phyloP scores from a whole-genome alignment of 2,329 filamentous ascomycete species.

The Apiospora sp. region DNA sequence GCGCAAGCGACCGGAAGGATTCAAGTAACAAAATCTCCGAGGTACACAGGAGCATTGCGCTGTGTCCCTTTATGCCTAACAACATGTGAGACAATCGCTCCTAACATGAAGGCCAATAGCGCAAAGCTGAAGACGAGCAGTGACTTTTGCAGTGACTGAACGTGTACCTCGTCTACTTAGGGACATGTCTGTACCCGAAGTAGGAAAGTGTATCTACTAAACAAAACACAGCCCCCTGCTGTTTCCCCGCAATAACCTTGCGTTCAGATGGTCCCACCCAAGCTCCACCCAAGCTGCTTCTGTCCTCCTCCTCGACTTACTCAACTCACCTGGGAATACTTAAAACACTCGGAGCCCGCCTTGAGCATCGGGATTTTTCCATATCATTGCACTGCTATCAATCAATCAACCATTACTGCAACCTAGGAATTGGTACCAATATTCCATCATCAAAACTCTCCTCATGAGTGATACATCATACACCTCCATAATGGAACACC shows the following conservation, averaged over 20 bases:
- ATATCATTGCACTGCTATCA: background rate
- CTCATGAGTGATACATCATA: background rate
- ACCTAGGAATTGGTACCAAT: background rate
- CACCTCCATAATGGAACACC: slow-evolving; percentile 18
- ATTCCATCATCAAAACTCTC: background rate
- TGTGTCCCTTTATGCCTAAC: background rate
- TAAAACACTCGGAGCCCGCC: slow-evolving; percentile 11
- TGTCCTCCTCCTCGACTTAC: background rate
- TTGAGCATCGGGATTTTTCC: background rate
- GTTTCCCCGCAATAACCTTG: slow-evolving; percentile 13
- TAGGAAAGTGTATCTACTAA: background rate
- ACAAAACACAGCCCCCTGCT: slow-evolving; percentile 13
- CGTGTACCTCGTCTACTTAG: background rate
- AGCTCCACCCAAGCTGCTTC: slow-evolving; percentile 8
- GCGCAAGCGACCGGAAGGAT: background rate
- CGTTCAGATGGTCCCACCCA: background rate
- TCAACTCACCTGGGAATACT: background rate
- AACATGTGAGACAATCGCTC: too few species aligned
- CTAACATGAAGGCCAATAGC: background rate
- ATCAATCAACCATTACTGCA: background rate
- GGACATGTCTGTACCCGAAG: background rate
- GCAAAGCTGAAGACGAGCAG: background rate
- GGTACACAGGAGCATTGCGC: background rate
- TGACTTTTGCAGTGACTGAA: background rate
- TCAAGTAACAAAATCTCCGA: background rate